Base-by-base conservation (phyloP, 1,284 basidiomycete genomes). In the Chondrostereum purpureum region DNA sequence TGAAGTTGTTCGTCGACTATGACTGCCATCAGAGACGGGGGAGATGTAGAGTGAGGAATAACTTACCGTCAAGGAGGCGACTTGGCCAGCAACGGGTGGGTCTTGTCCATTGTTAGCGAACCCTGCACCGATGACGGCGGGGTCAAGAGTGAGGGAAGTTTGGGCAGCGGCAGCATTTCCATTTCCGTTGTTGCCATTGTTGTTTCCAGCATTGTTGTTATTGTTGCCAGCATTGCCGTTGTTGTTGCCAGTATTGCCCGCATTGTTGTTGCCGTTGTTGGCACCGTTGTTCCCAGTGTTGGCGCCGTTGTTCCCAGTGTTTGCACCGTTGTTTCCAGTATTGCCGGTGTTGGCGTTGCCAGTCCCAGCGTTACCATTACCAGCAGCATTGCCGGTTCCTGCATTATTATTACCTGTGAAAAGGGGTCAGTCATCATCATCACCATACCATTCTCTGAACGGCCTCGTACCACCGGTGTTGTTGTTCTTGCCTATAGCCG, bases 1-100 rank as follows among this genome's bases (percentile, higher is more conserved):
- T 77, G 55, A 72, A 77, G 60, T 77, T 78, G 59, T 77, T 73
- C 10, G 50, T 54, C 19, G 69, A 70, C 3, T 31, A 31, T 8
- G 27, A 31, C n/a, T 8, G 8, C n/a, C 27, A 31, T 31, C n/a
- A 31, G 27, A 8, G 27, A n/a, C 8, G n/a, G 27, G 8, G 8
- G n/a, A n/a, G 27, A 31, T 31, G n/a, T 8, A n/a, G n/a, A 8
- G n/a, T 8, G 27, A 31, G n/a, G 27, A n/a, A 31, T 8, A 31
- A 31, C 27, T 31, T 31, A 31, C 27, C 8, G 69, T 73, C n/a
- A 70, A 55, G 13, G 70, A 77, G n/a, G 74, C 60, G 23, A 68
- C 59, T 55, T 71, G 27, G 8, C 27, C 27, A 31, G 8, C n/a
- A 8, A 31, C 27, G 8, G 27, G 27, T 8, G n/a, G 8, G 27